Conservation (phyloP, 768 basidiomycete species). For the Trametopsis cervina region DNA sequence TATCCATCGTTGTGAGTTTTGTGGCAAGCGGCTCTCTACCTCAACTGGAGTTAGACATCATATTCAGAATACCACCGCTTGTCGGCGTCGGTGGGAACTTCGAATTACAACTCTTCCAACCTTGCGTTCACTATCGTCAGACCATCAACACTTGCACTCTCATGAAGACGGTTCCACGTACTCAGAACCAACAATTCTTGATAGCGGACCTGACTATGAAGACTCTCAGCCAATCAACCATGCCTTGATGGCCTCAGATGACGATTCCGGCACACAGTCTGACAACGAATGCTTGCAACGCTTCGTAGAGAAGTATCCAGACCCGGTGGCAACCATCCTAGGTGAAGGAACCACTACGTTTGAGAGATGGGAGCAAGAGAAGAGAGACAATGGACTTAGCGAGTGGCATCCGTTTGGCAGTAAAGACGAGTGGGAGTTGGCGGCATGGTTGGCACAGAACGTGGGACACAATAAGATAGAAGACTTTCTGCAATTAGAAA, state of each 20-base stretch:
- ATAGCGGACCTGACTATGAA: background rate
- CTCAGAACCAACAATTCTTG: background rate
- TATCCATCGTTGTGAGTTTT: background rate
- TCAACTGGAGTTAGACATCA: background rate
- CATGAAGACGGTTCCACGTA: background rate
- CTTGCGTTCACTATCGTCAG: background rate
- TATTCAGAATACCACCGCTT: background rate
- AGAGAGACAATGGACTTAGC: background rate
- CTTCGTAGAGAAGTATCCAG: background rate
- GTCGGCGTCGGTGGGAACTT: background rate
- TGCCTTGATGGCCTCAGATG: background rate
- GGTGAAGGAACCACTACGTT: background rate
- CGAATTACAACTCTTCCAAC: background rate
- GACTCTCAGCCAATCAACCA: background rate
- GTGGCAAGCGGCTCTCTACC: background rate
- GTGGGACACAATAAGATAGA: slow-evolving; percentile 7
- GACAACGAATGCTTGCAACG: background rate
- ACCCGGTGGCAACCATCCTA: background rate
- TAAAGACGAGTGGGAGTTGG: slow-evolving; percentile 4
- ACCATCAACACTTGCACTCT: background rate
- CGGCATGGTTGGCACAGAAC: background rate
- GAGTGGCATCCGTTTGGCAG: background rate
- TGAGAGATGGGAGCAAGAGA: background rate
- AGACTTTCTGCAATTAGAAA: slow-evolving; percentile 5
- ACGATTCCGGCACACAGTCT: background rate